These are phyloP conservation scores for Chytriomyces sp. DNA, from an alignment of 192 early-diverging fungal species.

Conservation along the genomic window DNA sequence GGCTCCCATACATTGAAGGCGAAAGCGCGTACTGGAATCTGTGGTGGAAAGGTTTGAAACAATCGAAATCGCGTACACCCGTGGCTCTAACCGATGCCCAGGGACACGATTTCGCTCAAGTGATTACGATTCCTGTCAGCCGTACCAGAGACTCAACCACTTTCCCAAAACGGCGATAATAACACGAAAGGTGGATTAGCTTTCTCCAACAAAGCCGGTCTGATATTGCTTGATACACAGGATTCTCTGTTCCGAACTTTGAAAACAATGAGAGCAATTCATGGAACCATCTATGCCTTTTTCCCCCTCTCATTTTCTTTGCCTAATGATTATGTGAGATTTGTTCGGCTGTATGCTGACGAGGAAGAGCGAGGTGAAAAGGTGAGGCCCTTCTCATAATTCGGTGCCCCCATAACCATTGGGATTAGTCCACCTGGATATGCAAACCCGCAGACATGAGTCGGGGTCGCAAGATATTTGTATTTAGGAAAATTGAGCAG, in stretches of 20 bases:
- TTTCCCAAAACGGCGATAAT: slow-evolving; percentile 48
- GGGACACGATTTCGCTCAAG: slow-evolving; percentile 38
- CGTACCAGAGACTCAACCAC: slow-evolving; percentile 50
- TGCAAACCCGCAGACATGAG: slow-evolving; percentile 55
- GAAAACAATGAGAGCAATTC: slow-evolving; percentile 48
- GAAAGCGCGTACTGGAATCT: slow-evolving; percentile 48
- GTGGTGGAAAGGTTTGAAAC: slow-evolving; percentile 53
- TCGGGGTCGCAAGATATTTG: slow-evolving; percentile 50
- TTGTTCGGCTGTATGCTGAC: slow-evolving; percentile 41
- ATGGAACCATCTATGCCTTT: slow-evolving; percentile 46
- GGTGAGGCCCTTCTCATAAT: neutral
- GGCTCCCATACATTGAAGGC: slow-evolving; percentile 36
- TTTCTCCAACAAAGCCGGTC: neutral
- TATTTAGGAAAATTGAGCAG: slow-evolving; percentile 47
- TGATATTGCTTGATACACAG: slow-evolving; percentile 12
- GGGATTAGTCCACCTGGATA: slow-evolving; percentile 41
- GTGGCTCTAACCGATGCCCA: neutral
- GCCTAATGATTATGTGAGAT: slow-evolving; percentile 50
- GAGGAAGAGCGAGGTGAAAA: slow-evolving; percentile 37
- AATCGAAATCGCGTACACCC: neutral
- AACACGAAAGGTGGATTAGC: slow-evolving; percentile 41
- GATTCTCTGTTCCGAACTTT: slow-evolving; percentile 45
- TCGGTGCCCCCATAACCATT: neutral
- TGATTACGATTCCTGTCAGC: slow-evolving; percentile 41
- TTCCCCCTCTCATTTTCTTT: slow-evolving; percentile 48